Evolutionary conservation across 164 flowering plant species (phyloP), one percentile per base, ranked within the genome.

Genomic region (Liriodendron chinense): DNA sequence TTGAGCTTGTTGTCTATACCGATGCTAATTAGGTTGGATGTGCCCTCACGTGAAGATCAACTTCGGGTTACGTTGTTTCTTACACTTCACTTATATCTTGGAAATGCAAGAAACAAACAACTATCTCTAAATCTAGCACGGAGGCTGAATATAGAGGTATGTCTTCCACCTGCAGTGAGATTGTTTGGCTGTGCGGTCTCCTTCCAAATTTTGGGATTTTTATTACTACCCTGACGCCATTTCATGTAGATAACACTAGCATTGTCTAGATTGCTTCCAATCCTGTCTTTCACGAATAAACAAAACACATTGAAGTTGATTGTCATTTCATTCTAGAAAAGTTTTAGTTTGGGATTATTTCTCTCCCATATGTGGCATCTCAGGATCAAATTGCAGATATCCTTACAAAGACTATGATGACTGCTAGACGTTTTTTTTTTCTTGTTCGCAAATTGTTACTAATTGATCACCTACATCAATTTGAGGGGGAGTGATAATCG

Each of bases 301-400:
- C 50, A 2, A 69, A 34, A 21, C 23, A 69, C 48, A 69, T 69
- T 69, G 14, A 69, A 43, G 22, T 69, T 16, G 71, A 69, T 69
- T 69, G 71, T 69, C 71, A 69, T 21, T 43, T 28, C 16, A 10
- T 69, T 25, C 3, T 23, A 26, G 1, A 47, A 21, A 21, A 47
- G n/a, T 28, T 14, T 69, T 21, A 26, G 9, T 20, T 12, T 28
- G 21, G 20, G 43, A 8, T n/a, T 34, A 43, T 69, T 43, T 16
- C 13, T 20, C 50, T 69, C 43, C 49, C 47, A 16, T 21, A 69
- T 18, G 50, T 69, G 9, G 1, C 9, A 20, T 69, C 71, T 28
- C 3, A 34, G 34, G 16, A 69, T 69, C 50, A 28, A 34, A n/a
- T 69, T 3, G n/a, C 49, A 2, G 50, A 69, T 34, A 9, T 69